Conservation (phyloP, 192 early-diverging fungal genomes). For the Gaertneriomyces semiglobifer region DNA sequence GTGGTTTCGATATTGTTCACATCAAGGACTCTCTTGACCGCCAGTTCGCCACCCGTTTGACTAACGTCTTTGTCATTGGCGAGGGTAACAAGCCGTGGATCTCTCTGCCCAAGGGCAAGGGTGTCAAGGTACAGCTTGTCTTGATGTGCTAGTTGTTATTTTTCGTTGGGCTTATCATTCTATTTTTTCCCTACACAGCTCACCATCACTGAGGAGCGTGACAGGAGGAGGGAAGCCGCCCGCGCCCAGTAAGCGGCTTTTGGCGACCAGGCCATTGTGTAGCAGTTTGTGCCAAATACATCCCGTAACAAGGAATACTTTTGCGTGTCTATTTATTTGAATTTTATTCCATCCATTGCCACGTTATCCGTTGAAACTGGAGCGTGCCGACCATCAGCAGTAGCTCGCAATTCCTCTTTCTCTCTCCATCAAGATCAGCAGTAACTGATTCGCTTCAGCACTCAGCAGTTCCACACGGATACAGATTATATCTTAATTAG, state of each 20-base stretch:
- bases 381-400: no score
- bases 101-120: constrained; percentile 98
- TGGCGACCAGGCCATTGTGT: no score
- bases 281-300: no score
- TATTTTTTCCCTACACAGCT: constrained; percentile 57
- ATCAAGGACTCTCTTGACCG: constrained; percentile 95
- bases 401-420: no score
- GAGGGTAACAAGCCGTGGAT: constrained; percentile 89
- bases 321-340: no score
- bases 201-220: constrained; percentile 99
- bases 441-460: no score
- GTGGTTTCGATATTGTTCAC: constrained; percentile 99
- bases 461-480: no score
- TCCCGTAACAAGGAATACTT: no score
- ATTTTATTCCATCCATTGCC: no score
- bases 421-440: no score
- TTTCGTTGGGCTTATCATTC: neutral
- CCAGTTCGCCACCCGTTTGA: constrained; percentile 94
- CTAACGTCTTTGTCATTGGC: constrained; percentile 87
- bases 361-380: no score
- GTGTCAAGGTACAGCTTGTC: constrained; percentile 61
- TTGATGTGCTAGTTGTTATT: neutral
- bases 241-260: constrained; percentile 10
- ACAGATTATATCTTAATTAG: no score
- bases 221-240: constrained; percentile 71